phyloP scores from a whole-genome alignment of 495 filamentous ascomycete species.

The Aspergillus biplanus region DNA sequence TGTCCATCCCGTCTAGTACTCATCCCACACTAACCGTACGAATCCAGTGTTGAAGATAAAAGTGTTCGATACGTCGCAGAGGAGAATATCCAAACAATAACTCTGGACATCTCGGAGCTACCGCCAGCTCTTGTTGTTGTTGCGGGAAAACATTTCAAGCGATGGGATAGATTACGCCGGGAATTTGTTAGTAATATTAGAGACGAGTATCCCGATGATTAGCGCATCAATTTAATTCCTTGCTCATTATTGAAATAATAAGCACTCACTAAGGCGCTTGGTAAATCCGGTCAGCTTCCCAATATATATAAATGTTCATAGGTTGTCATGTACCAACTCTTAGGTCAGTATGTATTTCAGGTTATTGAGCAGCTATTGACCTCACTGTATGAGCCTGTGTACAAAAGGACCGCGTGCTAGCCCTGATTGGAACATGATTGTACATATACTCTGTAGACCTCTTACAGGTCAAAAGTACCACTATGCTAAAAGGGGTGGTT shows the following conservation, averaged over 20 bases:
- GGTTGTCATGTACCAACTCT: no score
- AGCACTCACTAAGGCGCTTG: no score
- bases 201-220: constrained; percentile 89
- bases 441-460: no score
- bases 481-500: no score
- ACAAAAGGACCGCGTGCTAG: no score
- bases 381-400: constrained; percentile 5
- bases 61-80: constrained; percentile 79
- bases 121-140: constrained; percentile 61
- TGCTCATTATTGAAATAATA: no score
- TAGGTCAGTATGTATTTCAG: not conserved
- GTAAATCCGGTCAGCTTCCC: no score
- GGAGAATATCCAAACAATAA: constrained; percentile 76
- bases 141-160: constrained; percentile 87
- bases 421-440: no score
- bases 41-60: constrained; percentile 67
- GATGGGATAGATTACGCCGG: constrained; percentile 69
- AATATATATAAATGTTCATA: not conserved
- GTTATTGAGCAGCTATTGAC: not conserved
- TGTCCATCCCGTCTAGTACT: constrained; percentile 37
- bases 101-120: constrained; percentile 48
- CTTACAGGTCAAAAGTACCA: no score
- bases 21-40: constrained; percentile 1
- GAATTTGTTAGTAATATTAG: constrained; percentile 84
- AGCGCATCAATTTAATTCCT: not conserved